A percentile compares a stretch with the other conserved stretches of the same genome.
These are phyloP conservation scores for Sphagnum contortum DNA, from an alignment of 225 moss, liverwort and hornwort genomes.

Conservation along the genomic window DNA sequence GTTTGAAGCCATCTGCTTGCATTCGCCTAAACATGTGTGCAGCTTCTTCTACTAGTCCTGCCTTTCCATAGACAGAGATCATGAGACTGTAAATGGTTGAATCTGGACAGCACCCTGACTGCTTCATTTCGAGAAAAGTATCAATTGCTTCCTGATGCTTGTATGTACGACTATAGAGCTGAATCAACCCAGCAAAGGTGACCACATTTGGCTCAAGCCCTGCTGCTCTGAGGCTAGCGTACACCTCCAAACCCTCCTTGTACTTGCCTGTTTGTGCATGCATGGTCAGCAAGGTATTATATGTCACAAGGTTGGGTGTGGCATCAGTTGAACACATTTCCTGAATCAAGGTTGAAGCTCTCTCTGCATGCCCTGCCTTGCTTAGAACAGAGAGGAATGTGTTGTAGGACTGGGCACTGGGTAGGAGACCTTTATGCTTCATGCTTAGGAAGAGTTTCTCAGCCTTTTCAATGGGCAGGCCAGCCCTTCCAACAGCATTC, in stretches of 20 bases:
- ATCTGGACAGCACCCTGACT: slow-evolving; percentile 58
- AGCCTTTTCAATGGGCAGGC: slow-evolving; percentile 48
- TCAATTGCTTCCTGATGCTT: slow-evolving; percentile 55
- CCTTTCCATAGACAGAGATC: slow-evolving; percentile 64
- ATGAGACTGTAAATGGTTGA: slow-evolving; percentile 61
- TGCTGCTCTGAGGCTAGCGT: slow-evolving; percentile 26
- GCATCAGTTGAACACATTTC: slow-evolving; percentile 66
- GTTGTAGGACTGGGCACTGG: slow-evolving; percentile 70
- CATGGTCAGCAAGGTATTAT: slow-evolving; percentile 63
- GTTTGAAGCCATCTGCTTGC: slow-evolving; percentile 46
- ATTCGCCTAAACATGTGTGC: slow-evolving; percentile 46
- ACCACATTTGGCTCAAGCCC: slow-evolving; percentile 62
- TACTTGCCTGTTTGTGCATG: slow-evolving; percentile 47
- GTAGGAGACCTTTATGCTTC: slow-evolving; percentile 47
- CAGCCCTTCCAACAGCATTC: slow-evolving; percentile 51
- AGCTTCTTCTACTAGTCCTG: slow-evolving; percentile 57
- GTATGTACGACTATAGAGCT: slow-evolving; percentile 50
- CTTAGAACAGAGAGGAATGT: slow-evolving; percentile 48
- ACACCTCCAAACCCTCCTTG: slow-evolving; percentile 51
- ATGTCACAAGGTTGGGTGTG: slow-evolving; percentile 65
- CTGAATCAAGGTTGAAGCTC: slow-evolving; percentile 44
- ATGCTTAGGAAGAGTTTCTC: slow-evolving; percentile 59
- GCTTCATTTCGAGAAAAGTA: slow-evolving; percentile 59
- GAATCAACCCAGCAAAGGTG: slow-evolving; percentile 73
- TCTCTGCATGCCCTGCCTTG: slow-evolving; percentile 36